These are phyloP conservation scores for Thalassiosira profunda DNA, from an alignment of 108 stramenopile genomes.

Conservation along the genomic window DNA sequence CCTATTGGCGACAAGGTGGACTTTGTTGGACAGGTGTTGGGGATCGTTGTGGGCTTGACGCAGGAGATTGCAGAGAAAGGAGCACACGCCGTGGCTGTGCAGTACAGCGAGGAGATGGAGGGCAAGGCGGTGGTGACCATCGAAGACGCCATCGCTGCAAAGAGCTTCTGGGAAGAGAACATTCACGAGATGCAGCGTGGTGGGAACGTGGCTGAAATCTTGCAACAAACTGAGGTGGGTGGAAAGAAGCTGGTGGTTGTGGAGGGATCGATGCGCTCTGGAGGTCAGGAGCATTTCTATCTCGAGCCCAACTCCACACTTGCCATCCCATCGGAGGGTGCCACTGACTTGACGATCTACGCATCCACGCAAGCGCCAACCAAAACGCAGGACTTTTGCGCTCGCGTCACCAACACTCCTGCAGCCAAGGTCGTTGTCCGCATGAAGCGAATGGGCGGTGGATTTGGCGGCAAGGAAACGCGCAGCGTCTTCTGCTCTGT, in stretches of 20 bases:
- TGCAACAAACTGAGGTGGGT: constrained; percentile 34
- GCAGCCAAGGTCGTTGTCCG: constrained; percentile 89
- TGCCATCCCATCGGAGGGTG: constrained; percentile 88
- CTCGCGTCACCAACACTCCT: constrained; percentile 83
- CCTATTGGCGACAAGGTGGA: constrained; percentile 74
- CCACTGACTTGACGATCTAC: constrained; percentile 84
- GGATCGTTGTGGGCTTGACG: constrained; percentile 79
- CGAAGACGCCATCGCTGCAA: constrained; percentile 87
- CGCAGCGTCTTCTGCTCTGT: constrained; percentile 88
- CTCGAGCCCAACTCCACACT: constrained; percentile 94
- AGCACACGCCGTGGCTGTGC: constrained; percentile 73
- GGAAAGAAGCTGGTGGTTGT: constrained; percentile 61
- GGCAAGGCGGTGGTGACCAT: constrained; percentile 77
- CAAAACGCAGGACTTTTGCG: constrained; percentile 90
- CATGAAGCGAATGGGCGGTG: constrained; percentile 96
- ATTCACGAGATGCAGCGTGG: constrained; percentile 79
- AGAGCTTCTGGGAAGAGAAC: constrained; percentile 75
- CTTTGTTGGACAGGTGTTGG: constrained; percentile 86
- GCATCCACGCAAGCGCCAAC: constrained; percentile 93
- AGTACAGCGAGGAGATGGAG: constrained; percentile 59
- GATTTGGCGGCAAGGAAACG: constrained; percentile 96
- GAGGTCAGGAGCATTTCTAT: constrained; percentile 97
- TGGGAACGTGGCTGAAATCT: constrained; percentile 64
- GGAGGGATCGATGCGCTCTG: constrained; percentile 74
- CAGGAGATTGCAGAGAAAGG: constrained; percentile 85